Evolutionary conservation across 345 rosid genomes (phyloP).

Genomic region (Gossypium ekmanianum): DNA sequence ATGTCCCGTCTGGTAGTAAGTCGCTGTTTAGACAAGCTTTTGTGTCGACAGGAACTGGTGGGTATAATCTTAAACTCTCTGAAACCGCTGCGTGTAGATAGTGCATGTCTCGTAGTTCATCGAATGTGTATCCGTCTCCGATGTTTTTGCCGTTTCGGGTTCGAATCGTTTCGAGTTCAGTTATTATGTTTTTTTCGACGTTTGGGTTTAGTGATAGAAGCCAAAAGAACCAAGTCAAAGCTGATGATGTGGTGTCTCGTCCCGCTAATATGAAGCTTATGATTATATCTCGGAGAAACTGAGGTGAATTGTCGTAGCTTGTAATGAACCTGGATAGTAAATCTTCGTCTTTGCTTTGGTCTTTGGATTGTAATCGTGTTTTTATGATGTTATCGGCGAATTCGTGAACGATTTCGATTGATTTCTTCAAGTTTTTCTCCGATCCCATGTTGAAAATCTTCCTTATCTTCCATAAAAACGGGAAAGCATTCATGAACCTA

Average conservation of each 20-base stretch:
- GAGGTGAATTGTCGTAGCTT: conserved; percentile 9
- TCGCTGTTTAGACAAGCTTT: conserved; percentile 26
- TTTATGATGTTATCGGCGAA: conserved; percentile 27
- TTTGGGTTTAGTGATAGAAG: conserved; percentile 24
- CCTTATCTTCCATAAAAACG: background rate
- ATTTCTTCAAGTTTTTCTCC: conserved; percentile 32
- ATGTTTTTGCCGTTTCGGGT: background rate
- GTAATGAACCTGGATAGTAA: conserved; percentile 33
- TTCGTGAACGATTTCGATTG: conserved; percentile 26
- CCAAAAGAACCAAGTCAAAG: conserved; percentile 51
- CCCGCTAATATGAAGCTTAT: conserved; percentile 55
- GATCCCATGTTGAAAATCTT: conserved; percentile 30
- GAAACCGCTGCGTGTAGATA: conserved; percentile 44
- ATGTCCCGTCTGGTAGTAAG: conserved; percentile 37
- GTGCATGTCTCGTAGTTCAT: conserved; percentile 36
- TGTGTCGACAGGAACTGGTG: conserved; percentile 43
- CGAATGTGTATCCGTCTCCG: conserved; percentile 14
- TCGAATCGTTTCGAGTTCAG: conserved; percentile 26
- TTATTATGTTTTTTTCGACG: conserved; percentile 26
- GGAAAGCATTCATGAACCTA: conserved; percentile 22
- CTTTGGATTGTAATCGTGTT: conserved; percentile 24
- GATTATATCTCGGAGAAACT: conserved; percentile 25
- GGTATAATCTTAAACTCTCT: conserved; percentile 48
- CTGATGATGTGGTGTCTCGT: conserved; percentile 47
- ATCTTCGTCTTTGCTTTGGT: conserved; percentile 22